Evolutionary conservation across 2,329 filamentous ascomycete species (phyloP), one percentile per base, ranked within the genome.

Genomic region (Diaporthe capsici): DNA sequence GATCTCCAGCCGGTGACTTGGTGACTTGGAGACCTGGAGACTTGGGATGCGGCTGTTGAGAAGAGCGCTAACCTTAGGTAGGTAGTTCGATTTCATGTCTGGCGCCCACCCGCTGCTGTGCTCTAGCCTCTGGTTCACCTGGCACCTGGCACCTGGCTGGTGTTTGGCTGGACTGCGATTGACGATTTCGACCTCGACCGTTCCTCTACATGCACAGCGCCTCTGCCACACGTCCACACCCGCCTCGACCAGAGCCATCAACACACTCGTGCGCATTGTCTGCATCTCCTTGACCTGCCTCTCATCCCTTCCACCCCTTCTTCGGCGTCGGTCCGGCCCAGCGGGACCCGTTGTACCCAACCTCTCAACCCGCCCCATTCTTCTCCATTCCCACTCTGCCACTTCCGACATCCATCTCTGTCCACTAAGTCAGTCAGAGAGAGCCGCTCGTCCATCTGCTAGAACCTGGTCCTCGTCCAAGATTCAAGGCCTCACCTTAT

Each of bases 361-460:
- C 34, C 65, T 55, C 34, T 53, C 65, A 34, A 55, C 65, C 65
- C 49, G 65, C 65, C 49, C 65, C 65, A 70, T 28, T 70, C 47
- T 70, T 55, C 49, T 39, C 65, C 25, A 70, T 70, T 70, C 65
- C 65, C 65, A 70, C 65, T 68, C 65, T 68, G 31, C 65, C n/a
- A 68, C 65, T 42, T 15, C 65, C 47, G 49, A 53, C 65, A 25
- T 68, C 49, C 47, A 55, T 42, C 47, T 39, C 22, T 55, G 65
- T 28, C 34, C 65, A 55, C 65, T n/a, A 70, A 70, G 65, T 55
- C 65, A 68, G 65, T 53, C 47, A 17, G 44, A 13, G 44, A 13
- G 31, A 34, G 31, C 31, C 31, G 63, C 47, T 51, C 63, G 8
- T 68, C 63, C 31, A 53, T 39, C 47, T 53, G 47, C 63, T 39